These are phyloP conservation scores for Phytophthora europaea DNA, from an alignment of 352 stramenopile species.

Conservation along the genomic window DNA sequence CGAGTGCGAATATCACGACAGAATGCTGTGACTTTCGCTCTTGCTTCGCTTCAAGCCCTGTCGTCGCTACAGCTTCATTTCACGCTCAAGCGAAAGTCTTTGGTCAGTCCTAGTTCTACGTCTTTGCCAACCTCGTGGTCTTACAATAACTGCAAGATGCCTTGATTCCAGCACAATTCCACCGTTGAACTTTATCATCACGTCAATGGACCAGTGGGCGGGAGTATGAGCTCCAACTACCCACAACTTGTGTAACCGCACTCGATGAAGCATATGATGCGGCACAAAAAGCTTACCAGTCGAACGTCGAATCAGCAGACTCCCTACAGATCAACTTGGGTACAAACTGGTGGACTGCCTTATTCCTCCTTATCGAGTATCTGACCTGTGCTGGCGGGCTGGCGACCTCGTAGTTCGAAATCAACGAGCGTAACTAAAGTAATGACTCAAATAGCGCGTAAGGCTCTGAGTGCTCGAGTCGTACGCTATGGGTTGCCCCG, in stretches of 20 bases:
- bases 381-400: constrained; percentile 42
- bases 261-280: constrained; percentile 30
- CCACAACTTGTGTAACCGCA: constrained; percentile 16
- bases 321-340: constrained; percentile 25
- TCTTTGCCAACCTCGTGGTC: constrained; percentile 36
- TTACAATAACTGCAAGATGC: neutral
- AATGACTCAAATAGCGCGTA: constrained; percentile 10
- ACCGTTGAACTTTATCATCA: constrained; percentile 24
- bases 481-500: constrained; percentile 11
- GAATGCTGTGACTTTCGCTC: too few relatives aligned
- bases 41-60: constrained; percentile 5
- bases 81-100: constrained; percentile 36
- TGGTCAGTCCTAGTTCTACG: constrained; percentile 33
- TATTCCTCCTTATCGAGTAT: constrained; percentile 45
- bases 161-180: constrained; percentile 6
- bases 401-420: constrained; percentile 31
- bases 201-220: constrained; percentile 32
- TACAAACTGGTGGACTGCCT: constrained; percentile 30
- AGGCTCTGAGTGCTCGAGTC: constrained; percentile 14
- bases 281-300: constrained; percentile 25
- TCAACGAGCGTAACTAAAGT: constrained; percentile 22
- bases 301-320: constrained; percentile 33
- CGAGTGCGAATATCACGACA: too few relatives aligned
- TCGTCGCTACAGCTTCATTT: constrained; percentile 33
- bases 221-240: constrained; percentile 47